These are phyloP conservation scores for Piper longum DNA, from an alignment of 164 flowering plant species.

Conservation along the genomic window DNA sequence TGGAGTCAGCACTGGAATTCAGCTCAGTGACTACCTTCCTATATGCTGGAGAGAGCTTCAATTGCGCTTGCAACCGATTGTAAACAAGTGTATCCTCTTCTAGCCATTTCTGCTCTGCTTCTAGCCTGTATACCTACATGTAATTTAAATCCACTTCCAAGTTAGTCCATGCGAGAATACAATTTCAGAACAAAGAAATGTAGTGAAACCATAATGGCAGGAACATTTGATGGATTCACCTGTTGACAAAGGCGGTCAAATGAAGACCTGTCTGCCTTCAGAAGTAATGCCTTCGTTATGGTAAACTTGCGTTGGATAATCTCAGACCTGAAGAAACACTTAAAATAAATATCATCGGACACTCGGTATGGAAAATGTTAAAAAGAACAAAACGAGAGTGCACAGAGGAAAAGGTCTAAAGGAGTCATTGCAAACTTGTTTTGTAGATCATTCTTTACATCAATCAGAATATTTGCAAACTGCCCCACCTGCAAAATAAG, in stretches of 20 bases:
- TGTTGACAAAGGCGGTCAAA: slow-evolving; percentile 68
- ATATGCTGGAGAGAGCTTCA: slow-evolving; percentile 79
- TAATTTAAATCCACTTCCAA: too few species aligned
- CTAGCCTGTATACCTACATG: slow-evolving; percentile 59
- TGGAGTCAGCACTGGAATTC: too few species aligned
- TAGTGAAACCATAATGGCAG: neutral
- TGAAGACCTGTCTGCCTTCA: slow-evolving; percentile 71
- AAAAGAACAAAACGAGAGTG: neutral
- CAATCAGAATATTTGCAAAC: slow-evolving; percentile 68
- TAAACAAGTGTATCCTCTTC: slow-evolving; percentile 80
- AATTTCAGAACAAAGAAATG: neutral
- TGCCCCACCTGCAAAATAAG: slow-evolving; percentile 51
- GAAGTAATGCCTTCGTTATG: slow-evolving; percentile 52
- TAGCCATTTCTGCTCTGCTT: slow-evolving; percentile 64
- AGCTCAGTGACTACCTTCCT: slow-evolving; percentile 38
- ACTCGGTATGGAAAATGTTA: too few species aligned
- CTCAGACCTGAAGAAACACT: slow-evolving; percentile 42
- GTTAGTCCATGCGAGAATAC: too few species aligned
- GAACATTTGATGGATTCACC: slow-evolving; percentile 20
- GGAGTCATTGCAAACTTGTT: slow-evolving; percentile 38
- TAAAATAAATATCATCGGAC: neutral
- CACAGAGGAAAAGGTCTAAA: neutral
- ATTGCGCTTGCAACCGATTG: slow-evolving; percentile 75
- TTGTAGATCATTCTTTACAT: slow-evolving; percentile 56
- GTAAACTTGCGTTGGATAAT: slow-evolving; percentile 53